Percentiles rank a stretch among this genome's conserved stretches.
These are phyloP conservation scores for Sclerotinia nivalis DNA, from an alignment of 2,329 filamentous ascomycete species.

Conservation along the genomic window DNA sequence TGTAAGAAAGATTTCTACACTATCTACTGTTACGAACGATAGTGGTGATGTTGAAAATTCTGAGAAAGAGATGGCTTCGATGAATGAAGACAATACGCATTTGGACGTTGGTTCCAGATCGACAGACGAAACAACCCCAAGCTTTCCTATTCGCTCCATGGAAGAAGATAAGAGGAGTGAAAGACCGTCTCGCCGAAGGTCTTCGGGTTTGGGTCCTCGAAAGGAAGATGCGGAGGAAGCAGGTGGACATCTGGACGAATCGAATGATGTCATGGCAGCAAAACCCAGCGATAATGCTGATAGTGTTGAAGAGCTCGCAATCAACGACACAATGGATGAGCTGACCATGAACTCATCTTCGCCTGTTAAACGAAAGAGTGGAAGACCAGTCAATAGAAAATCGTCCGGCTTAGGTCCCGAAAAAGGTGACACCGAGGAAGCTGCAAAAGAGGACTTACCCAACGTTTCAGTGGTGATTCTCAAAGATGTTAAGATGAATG, in stretches of 20 bases:
- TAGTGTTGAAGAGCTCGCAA: background rate
- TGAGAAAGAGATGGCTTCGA: background rate
- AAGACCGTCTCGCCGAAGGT: background rate
- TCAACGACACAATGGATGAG: background rate
- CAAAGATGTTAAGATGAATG: background rate
- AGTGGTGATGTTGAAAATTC: background rate
- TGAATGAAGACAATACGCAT: background rate
- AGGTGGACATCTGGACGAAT: background rate
- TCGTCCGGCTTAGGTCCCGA: background rate
- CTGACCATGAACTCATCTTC: background rate
- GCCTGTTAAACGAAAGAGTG: conserved; percentile 1
- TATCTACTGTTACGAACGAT: background rate
- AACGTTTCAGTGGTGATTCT: background rate
- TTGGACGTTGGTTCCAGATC: background rate
- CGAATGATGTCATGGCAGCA: background rate
- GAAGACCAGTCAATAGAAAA: conserved; percentile 1
- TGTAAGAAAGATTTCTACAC: background rate
- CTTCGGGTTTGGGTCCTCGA: background rate
- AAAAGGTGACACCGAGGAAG: background rate
- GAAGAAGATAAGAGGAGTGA: conserved; percentile 4
- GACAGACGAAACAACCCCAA: background rate
- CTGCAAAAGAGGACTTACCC: background rate
- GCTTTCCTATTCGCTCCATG: background rate
- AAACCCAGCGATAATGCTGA: background rate
- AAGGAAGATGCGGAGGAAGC: background rate